Evolutionary conservation across 2,329 filamentous ascomycete species (phyloP).

Genomic region (Fusarium newnesense): DNA sequence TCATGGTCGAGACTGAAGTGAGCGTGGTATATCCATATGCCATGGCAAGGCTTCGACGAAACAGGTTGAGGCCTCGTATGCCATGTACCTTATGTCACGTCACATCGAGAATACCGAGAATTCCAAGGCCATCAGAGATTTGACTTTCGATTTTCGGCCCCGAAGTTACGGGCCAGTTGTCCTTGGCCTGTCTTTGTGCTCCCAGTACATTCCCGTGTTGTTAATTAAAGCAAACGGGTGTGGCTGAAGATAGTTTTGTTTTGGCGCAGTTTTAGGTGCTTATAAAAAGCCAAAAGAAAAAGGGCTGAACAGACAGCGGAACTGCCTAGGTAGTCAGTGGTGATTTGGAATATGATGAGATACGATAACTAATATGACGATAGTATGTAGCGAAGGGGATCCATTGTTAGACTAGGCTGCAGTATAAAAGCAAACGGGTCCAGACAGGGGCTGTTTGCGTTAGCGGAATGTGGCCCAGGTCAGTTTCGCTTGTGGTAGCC

Average conservation of each 20-base stretch:
- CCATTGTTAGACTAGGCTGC: neutral
- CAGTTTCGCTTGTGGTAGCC: constrained; percentile 43
- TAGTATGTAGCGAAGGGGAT: neutral
- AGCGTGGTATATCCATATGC: neutral
- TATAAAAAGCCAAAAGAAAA: neutral
- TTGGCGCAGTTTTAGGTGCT: neutral
- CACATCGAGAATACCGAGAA: neutral
- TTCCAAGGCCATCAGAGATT: neutral
- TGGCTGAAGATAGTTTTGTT: constrained; percentile 16
- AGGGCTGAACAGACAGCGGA: neutral
- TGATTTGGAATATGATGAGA: neutral
- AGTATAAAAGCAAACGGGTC: neutral
- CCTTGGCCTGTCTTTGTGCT: neutral
- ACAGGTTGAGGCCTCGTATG: constrained; percentile 4
- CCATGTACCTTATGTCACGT: neutral
- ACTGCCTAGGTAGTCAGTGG: neutral
- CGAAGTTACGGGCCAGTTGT: constrained; percentile 12
- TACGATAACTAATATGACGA: neutral
- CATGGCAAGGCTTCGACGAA: neutral
- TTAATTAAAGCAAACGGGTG: constrained; percentile 6
- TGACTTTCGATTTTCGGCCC: constrained; percentile 2
- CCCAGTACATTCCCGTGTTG: neutral
- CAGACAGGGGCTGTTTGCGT: constrained; percentile 19
- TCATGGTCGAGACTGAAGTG: neutral
- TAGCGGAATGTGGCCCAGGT: constrained; percentile 39